Evolutionary conservation across 2,329 filamentous ascomycete species (phyloP), one percentile per base, ranked within the genome.

Genomic region (Colletotrichum coccodes): DNA sequence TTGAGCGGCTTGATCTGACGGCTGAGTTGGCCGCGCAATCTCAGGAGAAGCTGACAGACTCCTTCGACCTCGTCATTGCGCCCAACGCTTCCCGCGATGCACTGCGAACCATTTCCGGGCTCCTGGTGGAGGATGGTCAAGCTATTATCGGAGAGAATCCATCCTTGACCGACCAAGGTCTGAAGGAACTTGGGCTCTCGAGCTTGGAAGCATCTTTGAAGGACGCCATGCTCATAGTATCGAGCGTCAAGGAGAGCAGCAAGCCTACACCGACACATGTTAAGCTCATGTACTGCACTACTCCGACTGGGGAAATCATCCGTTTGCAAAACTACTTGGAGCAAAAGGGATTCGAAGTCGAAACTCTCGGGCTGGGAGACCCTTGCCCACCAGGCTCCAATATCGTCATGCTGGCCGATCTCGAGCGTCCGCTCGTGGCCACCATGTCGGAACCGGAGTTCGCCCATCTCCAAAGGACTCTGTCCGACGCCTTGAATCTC

Each of bases 361-460:
- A 47, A 50, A 64, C 71, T 53, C 59, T 54, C 50, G 54, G 64
- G 56, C 54, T 64, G 47, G 47, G 47, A 28, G 47, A 52, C 16
- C 11, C 30, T 28, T 16, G 34, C 34, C 44, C 66, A 26, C 61
- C 53, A 12, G 71, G 73, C 49, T 14, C 40, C 14, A 72, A 76
- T 34, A 73, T 78, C 54, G 71, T 79, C 56, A 71, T 76, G 30
- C 73, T 78, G 8, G 69, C 72, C 40, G 77, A 79, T 38, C 64
- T 75, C 30, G 74, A 76, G 59, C 54, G 66, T 12, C 76, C 77
- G 4, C 70, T 78, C 21, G 71, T 80, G 16, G 59, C 64, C 16
- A 72, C 68, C 3, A 36, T 76, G 14, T 73, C 70, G 1, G 73
- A 76, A 47, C 52, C 60, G 4, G 76, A 79, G 56, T 75, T 79